Evolutionary conservation across 2,329 filamentous ascomycete species (phyloP).

Genomic region (Thermoascus crustaceus): DNA sequence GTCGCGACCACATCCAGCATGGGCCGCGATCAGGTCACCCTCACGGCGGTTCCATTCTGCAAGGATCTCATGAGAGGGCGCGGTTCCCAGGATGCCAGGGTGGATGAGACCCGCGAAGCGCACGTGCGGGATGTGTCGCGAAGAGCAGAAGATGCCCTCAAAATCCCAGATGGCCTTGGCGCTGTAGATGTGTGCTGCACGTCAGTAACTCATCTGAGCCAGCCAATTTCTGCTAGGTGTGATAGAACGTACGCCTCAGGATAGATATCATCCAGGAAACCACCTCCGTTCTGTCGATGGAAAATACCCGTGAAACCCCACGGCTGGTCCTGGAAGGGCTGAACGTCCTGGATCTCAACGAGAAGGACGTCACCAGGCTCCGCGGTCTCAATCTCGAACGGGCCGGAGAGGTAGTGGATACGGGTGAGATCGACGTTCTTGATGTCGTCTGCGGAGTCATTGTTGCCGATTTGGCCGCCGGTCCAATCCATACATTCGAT

Average conservation of each 20-base stretch:
- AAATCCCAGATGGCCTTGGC: slow-evolving; percentile 72
- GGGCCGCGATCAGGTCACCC: slow-evolving; percentile 64
- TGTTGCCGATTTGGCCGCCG: slow-evolving; percentile 74
- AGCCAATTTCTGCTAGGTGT: slow-evolving; percentile 31
- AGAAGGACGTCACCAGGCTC: slow-evolving; percentile 77
- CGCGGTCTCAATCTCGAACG: slow-evolving; percentile 77
- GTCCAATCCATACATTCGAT: slow-evolving; percentile 86
- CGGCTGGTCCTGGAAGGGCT: slow-evolving; percentile 74
- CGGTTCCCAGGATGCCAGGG: slow-evolving; percentile 83
- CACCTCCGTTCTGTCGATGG: slow-evolving; percentile 70
- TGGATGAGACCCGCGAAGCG: slow-evolving; percentile 86
- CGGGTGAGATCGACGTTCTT: slow-evolving; percentile 74
- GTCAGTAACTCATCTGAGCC: not conserved
- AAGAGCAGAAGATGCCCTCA: slow-evolving; percentile 71
- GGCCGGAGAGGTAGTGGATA: slow-evolving; percentile 81
- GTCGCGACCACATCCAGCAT: slow-evolving; percentile 55
- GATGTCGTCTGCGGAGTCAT: slow-evolving; percentile 83
- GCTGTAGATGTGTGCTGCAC: slow-evolving; percentile 16
- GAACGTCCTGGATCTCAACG: slow-evolving; percentile 87
- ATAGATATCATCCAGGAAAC: slow-evolving; percentile 81
- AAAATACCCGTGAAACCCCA: slow-evolving; percentile 91
- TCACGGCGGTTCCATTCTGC: slow-evolving; percentile 79
- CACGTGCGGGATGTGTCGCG: slow-evolving; percentile 77
- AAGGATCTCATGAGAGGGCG: slow-evolving; percentile 69
- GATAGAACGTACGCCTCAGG: slow-evolving; percentile 58